Percentiles rank a stretch among this genome's conserved stretches.
Conservation (phyloP, 1,284 basidiomycete genomes). For the Thelephora terrestris region DNA sequence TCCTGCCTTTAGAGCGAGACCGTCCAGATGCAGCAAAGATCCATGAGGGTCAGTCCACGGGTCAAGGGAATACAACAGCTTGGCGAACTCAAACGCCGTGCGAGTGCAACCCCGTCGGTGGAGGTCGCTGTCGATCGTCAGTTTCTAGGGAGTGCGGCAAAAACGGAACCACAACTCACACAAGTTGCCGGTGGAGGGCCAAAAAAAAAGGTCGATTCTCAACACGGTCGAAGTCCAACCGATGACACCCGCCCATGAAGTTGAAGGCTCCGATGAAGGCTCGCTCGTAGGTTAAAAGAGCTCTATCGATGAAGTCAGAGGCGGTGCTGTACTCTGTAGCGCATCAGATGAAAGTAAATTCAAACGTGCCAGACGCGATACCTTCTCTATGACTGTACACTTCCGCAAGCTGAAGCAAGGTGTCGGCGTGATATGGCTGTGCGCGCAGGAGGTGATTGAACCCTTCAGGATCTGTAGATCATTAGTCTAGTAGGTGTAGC, state of each 20-base stretch:
- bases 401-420: conserved; percentile 78
- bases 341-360: neutral
- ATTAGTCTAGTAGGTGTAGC: conserved; percentile 1
- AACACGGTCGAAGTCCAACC: conserved; percentile 79
- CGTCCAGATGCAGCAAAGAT: conserved; percentile 75
- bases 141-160: conserved; percentile 1
- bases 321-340: conserved; percentile 68
- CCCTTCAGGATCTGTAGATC: conserved; percentile 50
- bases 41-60: conserved; percentile 83
- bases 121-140: conserved; percentile 45
- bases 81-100: conserved; percentile 83
- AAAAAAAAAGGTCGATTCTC: conserved; percentile 84
- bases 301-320: conserved; percentile 77
- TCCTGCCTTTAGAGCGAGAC: conserved; percentile 71
- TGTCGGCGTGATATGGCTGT: conserved; percentile 83
- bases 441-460: conserved; percentile 47
- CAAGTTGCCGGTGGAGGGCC: conserved; percentile 68
- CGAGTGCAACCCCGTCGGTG: conserved; percentile 80
- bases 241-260: conserved; percentile 67
- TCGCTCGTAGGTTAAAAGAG: conserved; percentile 83
- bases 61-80: conserved; percentile 73
- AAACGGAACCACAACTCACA: conserved; percentile 33
- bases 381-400: conserved; percentile 80
- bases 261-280: conserved; percentile 78
- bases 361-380: conserved; percentile 19